phyloP scores from a whole-genome alignment of 768 basidiomycete genomes.

The Naganishia friedmannii region DNA sequence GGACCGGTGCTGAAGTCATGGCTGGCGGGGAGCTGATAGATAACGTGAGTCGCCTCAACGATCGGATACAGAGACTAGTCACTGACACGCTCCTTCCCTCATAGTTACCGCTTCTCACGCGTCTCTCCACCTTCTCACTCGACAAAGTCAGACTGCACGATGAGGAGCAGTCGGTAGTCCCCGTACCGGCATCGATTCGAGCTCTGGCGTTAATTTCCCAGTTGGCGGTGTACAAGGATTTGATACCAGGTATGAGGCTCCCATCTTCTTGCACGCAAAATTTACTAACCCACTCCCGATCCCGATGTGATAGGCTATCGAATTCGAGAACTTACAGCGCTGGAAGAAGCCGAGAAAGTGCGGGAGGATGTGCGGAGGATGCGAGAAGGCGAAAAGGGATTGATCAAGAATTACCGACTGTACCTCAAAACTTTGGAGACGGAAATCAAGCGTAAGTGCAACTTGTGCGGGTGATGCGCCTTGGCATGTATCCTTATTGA shows the following conservation, averaged over 20 bases:
- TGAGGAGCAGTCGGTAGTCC: constrained; percentile 56
- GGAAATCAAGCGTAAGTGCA: constrained; percentile 73
- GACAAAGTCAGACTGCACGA: constrained; percentile 67
- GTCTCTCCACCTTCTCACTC: constrained; percentile 84
- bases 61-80: no score
- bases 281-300: background rate
- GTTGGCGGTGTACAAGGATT: constrained; percentile 90
- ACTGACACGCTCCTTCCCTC: no score
- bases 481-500: no score
- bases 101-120: constrained; percentile 81
- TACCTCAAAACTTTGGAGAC: constrained; percentile 80
- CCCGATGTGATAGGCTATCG: constrained; percentile 64
- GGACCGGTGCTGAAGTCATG: constrained; percentile 87
- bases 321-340: constrained; percentile 83
- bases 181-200: constrained; percentile 77
- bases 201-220: constrained; percentile 85
- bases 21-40: constrained; percentile 80
- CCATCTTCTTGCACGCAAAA: background rate
- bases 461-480: background rate
- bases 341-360: constrained; percentile 88
- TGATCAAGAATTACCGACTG: constrained; percentile 80
- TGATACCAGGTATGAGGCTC: constrained; percentile 62
- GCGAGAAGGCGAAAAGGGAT: constrained; percentile 92
- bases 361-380: constrained; percentile 84
- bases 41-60: constrained; percentile 61